Base-by-base conservation (phyloP, 352 stramenopile genomes). In the Globisporangium canariense region DNA sequence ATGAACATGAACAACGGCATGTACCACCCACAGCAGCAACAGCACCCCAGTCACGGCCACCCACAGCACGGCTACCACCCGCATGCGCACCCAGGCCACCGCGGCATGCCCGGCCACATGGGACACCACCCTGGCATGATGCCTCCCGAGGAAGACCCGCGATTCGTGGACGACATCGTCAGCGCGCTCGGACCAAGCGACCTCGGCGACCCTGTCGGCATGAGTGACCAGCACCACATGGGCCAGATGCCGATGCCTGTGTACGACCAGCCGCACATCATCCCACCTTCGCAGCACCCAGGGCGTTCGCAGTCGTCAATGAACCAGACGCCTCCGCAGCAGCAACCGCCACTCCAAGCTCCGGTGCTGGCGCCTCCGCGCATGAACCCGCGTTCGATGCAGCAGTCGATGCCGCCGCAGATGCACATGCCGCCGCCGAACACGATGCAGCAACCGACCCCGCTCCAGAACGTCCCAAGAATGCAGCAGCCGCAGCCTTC, bases 141-240 rank as follows among this genome's bases (percentile, higher is more conserved):
- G 49, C 66, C 68, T 20, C 80, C 80, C 0, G 80, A 89, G 52
- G 79, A 88, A 65, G 79, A 91, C 70, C 73, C 77, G 60, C 78
- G 79, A 34, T 88, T 90, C 51, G 77, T 91, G 14, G 82, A 91
- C 50, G 83, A 91, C 51, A 80, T 91, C 45, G 74, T 91, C 43
- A 76, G 69, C 58, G 79, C 76, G 46, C 71, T 91, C 22, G 79
- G 76, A n/a, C 75, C 74, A 20, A 58, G 60, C 34, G 81, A 90
- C 64, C 69, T 89, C 8, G 77, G 77, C 25, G 74, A 68, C 49
- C 56, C 56, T 13, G 63, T 86, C 16, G 70, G 71, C 25, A 79
- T 80, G 75, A 69, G 59, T 32, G 71, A 78, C 34, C 80, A 89
- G 67, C 69, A 74, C 18, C 76, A 84, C 58, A 51, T 90, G 41